phyloP scores from a whole-genome alignment of 2,329 filamentous ascomycete species.

The Didymella sp. region DNA sequence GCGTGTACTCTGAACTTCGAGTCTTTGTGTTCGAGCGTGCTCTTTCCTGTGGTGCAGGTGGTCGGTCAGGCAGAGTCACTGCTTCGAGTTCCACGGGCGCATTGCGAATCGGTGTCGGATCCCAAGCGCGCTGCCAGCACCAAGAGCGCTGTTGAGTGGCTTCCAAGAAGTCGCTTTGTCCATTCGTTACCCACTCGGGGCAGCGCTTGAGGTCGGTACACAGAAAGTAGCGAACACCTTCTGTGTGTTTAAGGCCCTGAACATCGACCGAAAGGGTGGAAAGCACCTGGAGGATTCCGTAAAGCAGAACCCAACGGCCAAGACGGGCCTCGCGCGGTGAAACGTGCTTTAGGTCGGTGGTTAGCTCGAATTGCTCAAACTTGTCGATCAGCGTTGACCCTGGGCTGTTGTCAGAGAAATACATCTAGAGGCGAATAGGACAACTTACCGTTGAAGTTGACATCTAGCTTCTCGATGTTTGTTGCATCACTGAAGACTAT shows the following conservation, averaged over 20 bases:
- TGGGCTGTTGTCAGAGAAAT: constrained; percentile 12
- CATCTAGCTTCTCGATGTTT: constrained; percentile 50
- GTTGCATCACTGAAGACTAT: constrained; percentile 52
- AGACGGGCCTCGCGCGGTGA: constrained; percentile 52
- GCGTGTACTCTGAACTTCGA: neutral
- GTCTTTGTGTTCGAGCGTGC: neutral
- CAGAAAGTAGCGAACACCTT: constrained; percentile 51
- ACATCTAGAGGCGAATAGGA: neutral
- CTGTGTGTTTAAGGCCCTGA: constrained; percentile 46
- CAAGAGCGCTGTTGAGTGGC: constrained; percentile 42
- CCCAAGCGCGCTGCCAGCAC: constrained; percentile 49
- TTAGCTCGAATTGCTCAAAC: constrained; percentile 53
- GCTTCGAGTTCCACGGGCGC: constrained; percentile 45
- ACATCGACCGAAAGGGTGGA: constrained; percentile 53
- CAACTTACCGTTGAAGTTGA: constrained; percentile 45
- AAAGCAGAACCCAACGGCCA: constrained; percentile 54
- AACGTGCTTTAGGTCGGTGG: constrained; percentile 38
- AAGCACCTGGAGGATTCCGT: constrained; percentile 52
- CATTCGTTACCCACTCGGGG: constrained; percentile 47
- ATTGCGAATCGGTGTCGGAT: constrained; percentile 28
- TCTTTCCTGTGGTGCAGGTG: neutral
- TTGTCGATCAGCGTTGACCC: constrained; percentile 51
- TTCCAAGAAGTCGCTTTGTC: constrained; percentile 37
- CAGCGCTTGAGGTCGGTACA: constrained; percentile 49
- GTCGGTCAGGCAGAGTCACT: neutral